These are phyloP conservation scores for Pichia ethanolica DNA, from an alignment of 805 yeast species.

Conservation along the genomic window DNA sequence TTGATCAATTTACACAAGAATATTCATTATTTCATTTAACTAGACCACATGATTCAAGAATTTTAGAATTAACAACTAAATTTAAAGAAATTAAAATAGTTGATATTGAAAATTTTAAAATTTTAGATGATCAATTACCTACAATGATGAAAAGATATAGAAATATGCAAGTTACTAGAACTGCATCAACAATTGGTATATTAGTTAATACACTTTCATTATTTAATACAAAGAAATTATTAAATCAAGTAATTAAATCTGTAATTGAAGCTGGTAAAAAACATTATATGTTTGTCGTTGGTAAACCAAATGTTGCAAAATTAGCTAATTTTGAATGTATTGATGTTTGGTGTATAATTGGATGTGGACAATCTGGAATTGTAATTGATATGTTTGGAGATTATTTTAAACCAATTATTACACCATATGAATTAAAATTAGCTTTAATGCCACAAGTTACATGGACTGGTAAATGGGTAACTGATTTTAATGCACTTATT, in stretches of 20 bases:
- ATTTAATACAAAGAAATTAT: conserved; percentile 59
- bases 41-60: conserved; percentile 68
- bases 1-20: conserved; percentile 30
- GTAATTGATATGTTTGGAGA: conserved; percentile 72
- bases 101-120: conserved; percentile 32
- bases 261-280: conserved; percentile 77
- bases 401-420: conserved; percentile 83
- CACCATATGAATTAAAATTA: conserved; percentile 84
- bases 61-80: conserved; percentile 66
- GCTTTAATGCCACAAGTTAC: conserved; percentile 69
- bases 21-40: conserved; percentile 65
- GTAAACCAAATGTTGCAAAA: conserved; percentile 96
- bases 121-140: conserved; percentile 59
- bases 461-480: conserved; percentile 94
- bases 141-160: conserved; percentile 78
- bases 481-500: conserved; percentile 58
- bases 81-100: conserved; percentile 48
- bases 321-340: conserved; percentile 92
- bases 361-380: conserved; percentile 92
- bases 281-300: conserved; percentile 90
- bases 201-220: conserved; percentile 85
- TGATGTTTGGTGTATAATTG: conserved; percentile 90
- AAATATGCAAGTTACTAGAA: conserved; percentile 79
- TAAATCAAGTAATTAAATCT: conserved; percentile 52
- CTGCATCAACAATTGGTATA: conserved; percentile 89